Conservation (phyloP, 306 rosid species). For the Gastrolobium bilobum region DNA sequence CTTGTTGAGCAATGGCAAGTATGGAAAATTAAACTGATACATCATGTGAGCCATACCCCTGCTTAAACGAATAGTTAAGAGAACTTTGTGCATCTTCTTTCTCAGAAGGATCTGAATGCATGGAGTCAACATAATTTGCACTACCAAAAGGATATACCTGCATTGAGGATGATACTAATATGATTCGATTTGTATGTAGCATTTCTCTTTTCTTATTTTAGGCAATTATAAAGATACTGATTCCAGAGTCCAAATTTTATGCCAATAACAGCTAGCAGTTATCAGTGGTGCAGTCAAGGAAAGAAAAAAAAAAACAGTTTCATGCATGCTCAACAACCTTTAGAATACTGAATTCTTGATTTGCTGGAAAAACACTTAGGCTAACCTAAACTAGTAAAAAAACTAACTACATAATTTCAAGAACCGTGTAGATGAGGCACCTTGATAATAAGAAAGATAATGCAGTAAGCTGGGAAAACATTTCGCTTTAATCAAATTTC, state of each 20-base stretch:
- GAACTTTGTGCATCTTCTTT: slow-evolving; percentile 97
- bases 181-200: slow-evolving; percentile 22
- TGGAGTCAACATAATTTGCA: slow-evolving; percentile 64
- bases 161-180: slow-evolving; percentile 47
- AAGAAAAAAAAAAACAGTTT: not conserved
- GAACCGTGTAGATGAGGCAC: not conserved
- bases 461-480: not conserved
- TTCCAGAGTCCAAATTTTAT: slow-evolving; percentile 30
- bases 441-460: not conserved
- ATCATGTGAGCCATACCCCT: slow-evolving; percentile 68
- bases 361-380: not conserved
- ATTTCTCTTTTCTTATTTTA: slow-evolving; percentile 21
- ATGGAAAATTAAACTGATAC: slow-evolving; percentile 30
- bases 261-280: slow-evolving; percentile 28
- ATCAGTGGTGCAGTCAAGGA: slow-evolving; percentile 19
- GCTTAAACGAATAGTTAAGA: slow-evolving; percentile 66
- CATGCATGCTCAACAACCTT: slow-evolving; percentile 7
- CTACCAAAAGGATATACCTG: slow-evolving; percentile 80
- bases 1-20: slow-evolving; percentile 17
- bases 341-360: slow-evolving; percentile 17
- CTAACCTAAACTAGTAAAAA: not conserved
- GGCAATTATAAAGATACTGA: slow-evolving; percentile 31
- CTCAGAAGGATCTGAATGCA: slow-evolving; percentile 76
- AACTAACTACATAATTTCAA: not conserved
- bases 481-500: not conserved